phyloP scores from a whole-genome alignment of 2,329 filamentous ascomycete genomes.

The Dothideomycetes sp. region DNA sequence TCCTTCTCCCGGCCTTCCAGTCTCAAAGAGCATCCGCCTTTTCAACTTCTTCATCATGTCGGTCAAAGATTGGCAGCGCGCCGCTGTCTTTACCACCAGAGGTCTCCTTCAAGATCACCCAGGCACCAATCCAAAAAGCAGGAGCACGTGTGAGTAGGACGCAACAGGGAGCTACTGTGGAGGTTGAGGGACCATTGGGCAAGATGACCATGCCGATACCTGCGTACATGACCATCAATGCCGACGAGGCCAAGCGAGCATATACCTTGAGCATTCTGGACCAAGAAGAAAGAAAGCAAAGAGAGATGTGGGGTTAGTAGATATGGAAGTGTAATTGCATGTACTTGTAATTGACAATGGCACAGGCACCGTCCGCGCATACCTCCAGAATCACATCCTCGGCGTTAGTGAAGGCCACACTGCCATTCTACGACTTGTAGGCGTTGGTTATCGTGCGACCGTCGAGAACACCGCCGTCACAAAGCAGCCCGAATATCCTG shows the following conservation, averaged over 20 bases:
- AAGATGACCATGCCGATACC: conserved; percentile 70
- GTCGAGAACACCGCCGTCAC: conserved; percentile 68
- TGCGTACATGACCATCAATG: conserved; percentile 60
- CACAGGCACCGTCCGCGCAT: conserved; percentile 76
- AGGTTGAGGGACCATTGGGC: conserved; percentile 72
- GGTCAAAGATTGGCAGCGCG: conserved; percentile 78
- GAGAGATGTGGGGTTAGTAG: conserved; percentile 89
- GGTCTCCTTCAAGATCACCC: conserved; percentile 60
- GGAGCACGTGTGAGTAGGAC: conserved; percentile 50
- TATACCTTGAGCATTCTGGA: conserved; percentile 62
- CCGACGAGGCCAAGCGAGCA: conserved; percentile 53
- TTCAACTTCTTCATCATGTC: conserved; percentile 54
- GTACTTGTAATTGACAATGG: conserved; percentile 14
- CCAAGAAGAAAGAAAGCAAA: conserved; percentile 58
- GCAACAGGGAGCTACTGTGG: conserved; percentile 55
- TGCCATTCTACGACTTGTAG: conserved; percentile 82
- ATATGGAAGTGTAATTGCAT: conserved; percentile 1
- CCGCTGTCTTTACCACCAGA: conserved; percentile 72
- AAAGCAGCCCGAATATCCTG: conserved; percentile 55
- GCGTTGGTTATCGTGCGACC: conserved; percentile 87
- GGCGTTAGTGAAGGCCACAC: conserved; percentile 96
- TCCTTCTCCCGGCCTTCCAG: conserved; percentile 64
- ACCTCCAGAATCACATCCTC: conserved; percentile 80
- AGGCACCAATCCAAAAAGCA: conserved; percentile 46
- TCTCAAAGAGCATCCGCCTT: conserved; percentile 44